Evolutionary conservation across 345 rosid species (phyloP).

Genomic region (Hibiscus trionum): DNA sequence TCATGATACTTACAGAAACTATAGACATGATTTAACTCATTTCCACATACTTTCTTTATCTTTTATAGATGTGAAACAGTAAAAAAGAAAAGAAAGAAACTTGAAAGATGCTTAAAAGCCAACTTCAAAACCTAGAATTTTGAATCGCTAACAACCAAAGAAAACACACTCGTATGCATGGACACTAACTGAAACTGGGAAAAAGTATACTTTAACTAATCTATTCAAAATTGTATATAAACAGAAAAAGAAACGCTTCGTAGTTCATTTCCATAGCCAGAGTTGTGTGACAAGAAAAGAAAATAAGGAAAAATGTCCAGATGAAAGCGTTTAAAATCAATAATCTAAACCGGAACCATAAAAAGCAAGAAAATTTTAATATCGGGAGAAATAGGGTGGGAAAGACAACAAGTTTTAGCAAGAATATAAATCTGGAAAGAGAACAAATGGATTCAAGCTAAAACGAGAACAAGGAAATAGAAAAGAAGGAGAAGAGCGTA

Average conservation of each 20-base stretch:
- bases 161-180: not conserved
- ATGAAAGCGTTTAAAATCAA: no score
- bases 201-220: not conserved
- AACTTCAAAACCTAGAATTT: not conserved
- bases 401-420: no score
- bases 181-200: not conserved
- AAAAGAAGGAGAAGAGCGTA: conserved; percentile 18
- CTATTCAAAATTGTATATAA: no score
- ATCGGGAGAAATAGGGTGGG: no score
- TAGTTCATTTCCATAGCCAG: no score
- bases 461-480: not conserved
- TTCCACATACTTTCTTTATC: not conserved
- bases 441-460: not conserved
- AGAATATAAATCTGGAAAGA: no score
- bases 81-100: not conserved
- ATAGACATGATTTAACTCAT: not conserved
- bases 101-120: not conserved
- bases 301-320: no score
- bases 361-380: no score
- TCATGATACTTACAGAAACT: not conserved
- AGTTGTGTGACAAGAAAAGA: no score
- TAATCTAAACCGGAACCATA: no score
- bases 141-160: not conserved
- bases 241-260: no score
- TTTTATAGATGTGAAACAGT: not conserved